phyloP scores from a whole-genome alignment of 305 asterid species.

The Caryopteris hybrid region DNA sequence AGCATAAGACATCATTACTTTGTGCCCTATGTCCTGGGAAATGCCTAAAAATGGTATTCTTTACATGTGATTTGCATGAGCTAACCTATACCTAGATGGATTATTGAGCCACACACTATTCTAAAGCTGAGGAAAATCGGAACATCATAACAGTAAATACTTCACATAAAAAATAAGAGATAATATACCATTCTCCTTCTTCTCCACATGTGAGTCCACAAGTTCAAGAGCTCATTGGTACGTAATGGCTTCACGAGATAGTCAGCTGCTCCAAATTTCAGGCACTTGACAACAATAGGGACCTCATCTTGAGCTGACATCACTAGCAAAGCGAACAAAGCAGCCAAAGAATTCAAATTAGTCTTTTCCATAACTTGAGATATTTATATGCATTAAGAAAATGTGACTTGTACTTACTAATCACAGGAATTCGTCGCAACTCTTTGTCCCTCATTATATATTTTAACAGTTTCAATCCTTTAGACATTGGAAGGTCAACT shows the following conservation, averaged over 20 bases:
- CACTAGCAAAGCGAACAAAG: conserved; percentile 55
- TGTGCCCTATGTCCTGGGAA: background rate
- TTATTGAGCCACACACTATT: background rate
- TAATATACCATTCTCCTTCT: conserved; percentile 70
- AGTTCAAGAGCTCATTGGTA: conserved; percentile 84
- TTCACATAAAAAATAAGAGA: background rate
- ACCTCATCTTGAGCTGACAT: conserved; percentile 94
- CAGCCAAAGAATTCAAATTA: conserved; percentile 22
- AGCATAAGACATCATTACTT: background rate
- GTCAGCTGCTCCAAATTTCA: conserved; percentile 96
- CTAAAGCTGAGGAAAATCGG: background rate
- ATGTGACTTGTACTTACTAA: conserved; percentile 47
- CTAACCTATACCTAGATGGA: background rate
- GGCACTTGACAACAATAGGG: conserved; percentile 85
- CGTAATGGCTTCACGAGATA: conserved; percentile 99
- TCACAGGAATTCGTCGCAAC: conserved; percentile 73
- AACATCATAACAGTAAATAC: conserved; percentile 6
- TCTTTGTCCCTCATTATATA: conserved; percentile 78
- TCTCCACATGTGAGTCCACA: conserved; percentile 99
- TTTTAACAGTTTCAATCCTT: conserved; percentile 73
- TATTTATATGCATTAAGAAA: background rate
- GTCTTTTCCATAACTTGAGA: background rate
- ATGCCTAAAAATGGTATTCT: background rate
- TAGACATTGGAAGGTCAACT: conserved; percentile 84
- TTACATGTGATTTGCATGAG: background rate